Percentiles rank a stretch among this genome's conserved stretches.
Conservation (phyloP, 768 basidiomycete species). For the Termitomyces titanicus region DNA sequence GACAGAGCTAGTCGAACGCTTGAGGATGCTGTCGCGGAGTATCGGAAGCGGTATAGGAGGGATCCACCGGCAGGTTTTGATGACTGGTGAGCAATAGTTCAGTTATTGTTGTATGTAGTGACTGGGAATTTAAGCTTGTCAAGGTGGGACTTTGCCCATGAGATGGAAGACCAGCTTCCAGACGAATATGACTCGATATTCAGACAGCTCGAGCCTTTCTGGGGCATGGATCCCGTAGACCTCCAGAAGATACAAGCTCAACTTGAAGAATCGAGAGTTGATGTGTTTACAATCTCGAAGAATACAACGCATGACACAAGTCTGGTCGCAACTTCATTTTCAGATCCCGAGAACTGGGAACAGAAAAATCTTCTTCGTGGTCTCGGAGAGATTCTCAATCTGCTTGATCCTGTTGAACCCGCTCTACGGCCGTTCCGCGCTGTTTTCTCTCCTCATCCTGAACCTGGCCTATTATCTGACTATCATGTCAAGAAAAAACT, state of each 20-base stretch:
- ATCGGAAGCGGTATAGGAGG: slow-evolving; percentile 58
- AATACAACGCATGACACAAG: slow-evolving; percentile 20
- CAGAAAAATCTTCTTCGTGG: slow-evolving; percentile 19
- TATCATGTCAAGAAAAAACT: slow-evolving; percentile 26
- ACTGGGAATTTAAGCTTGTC: neutral
- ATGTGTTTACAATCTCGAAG: slow-evolving; percentile 41
- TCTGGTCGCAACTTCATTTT: slow-evolving; percentile 19
- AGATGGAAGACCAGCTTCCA: slow-evolving; percentile 70
- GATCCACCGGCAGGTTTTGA: slow-evolving; percentile 76
- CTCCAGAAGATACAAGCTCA: slow-evolving; percentile 33
- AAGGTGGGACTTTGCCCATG: slow-evolving; percentile 56
- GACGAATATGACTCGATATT: slow-evolving; percentile 84
- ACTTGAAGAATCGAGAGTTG: slow-evolving; percentile 31
- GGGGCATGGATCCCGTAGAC: slow-evolving; percentile 52
- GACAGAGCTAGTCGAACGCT: slow-evolving; percentile 65
- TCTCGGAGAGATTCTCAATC: slow-evolving; percentile 22
- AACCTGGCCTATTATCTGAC: slow-evolving; percentile 31
- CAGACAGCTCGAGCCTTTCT: slow-evolving; percentile 81
- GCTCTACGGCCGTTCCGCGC: slow-evolving; percentile 37
- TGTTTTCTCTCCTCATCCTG: slow-evolving; percentile 37
- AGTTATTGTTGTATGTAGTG: neutral
- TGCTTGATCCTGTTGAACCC: slow-evolving; percentile 35
- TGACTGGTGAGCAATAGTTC: slow-evolving; percentile 52
- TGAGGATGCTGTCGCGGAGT: slow-evolving; percentile 62
- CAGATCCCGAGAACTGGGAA: slow-evolving; percentile 19